phyloP scores from a whole-genome alignment of 768 basidiomycete genomes.

The Ramaria rubella region DNA sequence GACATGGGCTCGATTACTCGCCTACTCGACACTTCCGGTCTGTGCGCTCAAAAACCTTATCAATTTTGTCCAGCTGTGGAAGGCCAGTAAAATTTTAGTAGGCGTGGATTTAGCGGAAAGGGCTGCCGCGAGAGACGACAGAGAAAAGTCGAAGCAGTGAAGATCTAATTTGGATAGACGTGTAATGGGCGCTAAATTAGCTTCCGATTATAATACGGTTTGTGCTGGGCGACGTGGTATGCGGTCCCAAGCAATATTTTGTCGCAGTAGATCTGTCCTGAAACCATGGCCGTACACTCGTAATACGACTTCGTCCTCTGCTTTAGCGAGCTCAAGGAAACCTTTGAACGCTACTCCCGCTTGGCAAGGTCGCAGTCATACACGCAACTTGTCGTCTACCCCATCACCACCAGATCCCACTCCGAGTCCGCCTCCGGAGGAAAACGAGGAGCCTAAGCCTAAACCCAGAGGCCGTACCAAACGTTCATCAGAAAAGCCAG shows the following conservation, averaged over 20 bases:
- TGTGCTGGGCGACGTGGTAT: slow-evolving; percentile 17
- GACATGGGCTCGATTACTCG: slow-evolving; percentile 76
- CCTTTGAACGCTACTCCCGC: slow-evolving; percentile 9
- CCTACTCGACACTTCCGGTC: slow-evolving; percentile 54
- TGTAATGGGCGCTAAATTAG: slow-evolving; percentile 1
- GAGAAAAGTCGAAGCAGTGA: slow-evolving; percentile 14
- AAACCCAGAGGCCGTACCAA: slow-evolving; percentile 22
- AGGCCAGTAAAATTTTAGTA: slow-evolving; percentile 90
- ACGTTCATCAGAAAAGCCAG: slow-evolving; percentile 32
- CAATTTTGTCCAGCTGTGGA: slow-evolving; percentile 96
- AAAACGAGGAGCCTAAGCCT: slow-evolving; percentile 7
- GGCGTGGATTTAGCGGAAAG: slow-evolving; percentile 89
- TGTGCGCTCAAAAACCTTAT: slow-evolving; percentile 84
- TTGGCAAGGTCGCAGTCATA: background rate
- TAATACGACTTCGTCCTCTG: background rate
- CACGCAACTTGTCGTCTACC: slow-evolving; percentile 15
- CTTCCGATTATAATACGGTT: slow-evolving; percentile 6
- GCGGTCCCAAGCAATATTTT: slow-evolving; percentile 33
- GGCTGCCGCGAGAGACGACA: slow-evolving; percentile 50
- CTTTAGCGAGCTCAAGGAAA: background rate
- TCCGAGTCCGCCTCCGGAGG: slow-evolving; percentile 11
- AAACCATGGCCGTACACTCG: background rate
- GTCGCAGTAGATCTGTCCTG: slow-evolving; percentile 16
- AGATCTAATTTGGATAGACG: slow-evolving; percentile 5
- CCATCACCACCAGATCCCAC: slow-evolving; percentile 17